Conservation (phyloP, 257 asterid genomes). For the Penstemon barbatus region DNA sequence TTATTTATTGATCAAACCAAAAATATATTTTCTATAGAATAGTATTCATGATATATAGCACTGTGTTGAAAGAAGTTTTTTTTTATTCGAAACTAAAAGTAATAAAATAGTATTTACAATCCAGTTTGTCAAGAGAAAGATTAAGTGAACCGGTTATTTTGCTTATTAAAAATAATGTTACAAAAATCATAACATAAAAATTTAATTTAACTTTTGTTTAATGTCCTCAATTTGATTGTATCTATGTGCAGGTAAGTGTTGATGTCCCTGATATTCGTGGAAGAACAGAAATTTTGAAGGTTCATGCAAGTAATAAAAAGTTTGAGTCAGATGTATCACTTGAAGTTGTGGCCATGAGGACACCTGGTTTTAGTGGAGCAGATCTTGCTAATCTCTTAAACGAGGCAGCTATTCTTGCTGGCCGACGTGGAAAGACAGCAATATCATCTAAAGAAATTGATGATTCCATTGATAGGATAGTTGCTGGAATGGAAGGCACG, state of each 20-base stretch:
- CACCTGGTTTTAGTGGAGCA: conserved; percentile 99
- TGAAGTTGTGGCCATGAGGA: conserved; percentile 95
- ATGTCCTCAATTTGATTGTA: background rate
- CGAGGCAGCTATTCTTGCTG: conserved; percentile 96
- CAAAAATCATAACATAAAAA: too few species aligned
- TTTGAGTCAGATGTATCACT: conserved; percentile 85
- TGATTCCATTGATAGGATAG: conserved; percentile 95
- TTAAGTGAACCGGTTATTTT: too few species aligned
- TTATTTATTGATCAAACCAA: too few species aligned
- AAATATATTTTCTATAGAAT: too few species aligned
- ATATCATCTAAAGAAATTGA: conserved; percentile 91
- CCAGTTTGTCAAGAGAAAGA: too few species aligned
- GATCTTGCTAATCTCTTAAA: conserved; percentile 97
- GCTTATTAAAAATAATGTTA: too few species aligned
- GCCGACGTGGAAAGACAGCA: conserved; percentile 83
- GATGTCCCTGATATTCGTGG: conserved; percentile 98
- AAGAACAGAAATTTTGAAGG: conserved; percentile 93
- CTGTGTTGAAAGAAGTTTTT: too few species aligned
- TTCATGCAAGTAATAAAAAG: conserved; percentile 84
- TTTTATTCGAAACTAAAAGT: too few species aligned
- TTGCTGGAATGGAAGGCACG: conserved; percentile 99
- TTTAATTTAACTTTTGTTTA: too few species aligned
- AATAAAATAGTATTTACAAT: too few species aligned
- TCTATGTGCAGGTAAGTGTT: conserved; percentile 65
- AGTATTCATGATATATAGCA: too few species aligned